phyloP scores from a whole-genome alignment of 257 asterid genomes.

The Agastache rugosa region DNA sequence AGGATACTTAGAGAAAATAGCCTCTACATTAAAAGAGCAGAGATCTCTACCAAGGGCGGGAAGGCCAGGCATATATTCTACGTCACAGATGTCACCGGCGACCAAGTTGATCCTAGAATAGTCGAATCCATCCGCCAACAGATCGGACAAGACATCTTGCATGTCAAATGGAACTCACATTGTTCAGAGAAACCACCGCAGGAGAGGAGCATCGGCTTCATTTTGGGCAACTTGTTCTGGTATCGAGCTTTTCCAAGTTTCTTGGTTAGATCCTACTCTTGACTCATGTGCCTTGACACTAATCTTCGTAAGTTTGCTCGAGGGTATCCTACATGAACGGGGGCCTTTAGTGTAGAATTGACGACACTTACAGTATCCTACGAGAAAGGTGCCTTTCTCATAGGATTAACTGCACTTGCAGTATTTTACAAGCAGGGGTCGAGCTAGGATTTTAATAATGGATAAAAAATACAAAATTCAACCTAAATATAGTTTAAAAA shows the following conservation, averaged over 20 bases:
- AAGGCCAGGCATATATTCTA: slow-evolving; percentile 64
- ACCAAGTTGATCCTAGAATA: slow-evolving; percentile 63
- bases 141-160: slow-evolving; percentile 63
- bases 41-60: slow-evolving; percentile 69
- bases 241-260: slow-evolving; percentile 45
- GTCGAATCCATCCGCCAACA: slow-evolving; percentile 68
- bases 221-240: slow-evolving; percentile 62
- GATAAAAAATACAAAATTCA: too few species aligned
- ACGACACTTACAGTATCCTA: not conserved
- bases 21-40: slow-evolving; percentile 72
- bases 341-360: not conserved
- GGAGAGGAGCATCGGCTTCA: slow-evolving; percentile 54
- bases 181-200: slow-evolving; percentile 43
- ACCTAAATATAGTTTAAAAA: too few species aligned
- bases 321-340: not conserved
- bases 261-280: slow-evolving; percentile 41
- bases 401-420: not conserved
- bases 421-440: too few species aligned
- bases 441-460: too few species aligned
- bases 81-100: slow-evolving; percentile 69
- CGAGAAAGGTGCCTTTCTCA: not conserved
- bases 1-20: slow-evolving; percentile 78
- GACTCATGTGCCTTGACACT: not conserved
- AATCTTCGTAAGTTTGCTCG: not conserved
- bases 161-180: slow-evolving; percentile 55